Evolutionary conservation across 805 yeast species (phyloP).

Genomic region (Cyberlindnera amylophila): DNA sequence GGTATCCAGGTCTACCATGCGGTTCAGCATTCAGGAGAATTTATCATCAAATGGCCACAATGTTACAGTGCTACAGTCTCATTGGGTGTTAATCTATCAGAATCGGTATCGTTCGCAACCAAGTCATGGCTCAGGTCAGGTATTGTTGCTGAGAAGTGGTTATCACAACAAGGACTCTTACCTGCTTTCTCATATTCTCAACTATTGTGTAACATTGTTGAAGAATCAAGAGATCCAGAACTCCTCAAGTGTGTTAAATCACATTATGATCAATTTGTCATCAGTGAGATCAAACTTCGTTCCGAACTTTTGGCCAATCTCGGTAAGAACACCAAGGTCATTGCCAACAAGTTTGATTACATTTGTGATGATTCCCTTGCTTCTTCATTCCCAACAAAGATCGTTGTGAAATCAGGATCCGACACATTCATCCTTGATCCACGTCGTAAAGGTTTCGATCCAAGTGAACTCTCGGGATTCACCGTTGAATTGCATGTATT

Average conservation of each 20-base stretch:
- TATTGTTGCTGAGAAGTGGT: conserved; percentile 48
- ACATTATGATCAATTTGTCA: conserved; percentile 33
- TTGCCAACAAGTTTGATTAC: conserved; percentile 35
- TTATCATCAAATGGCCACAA: conserved; percentile 54
- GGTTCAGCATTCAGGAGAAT: conserved; percentile 60
- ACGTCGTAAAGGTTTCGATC: conserved; percentile 20
- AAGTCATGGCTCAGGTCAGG: conserved; percentile 51
- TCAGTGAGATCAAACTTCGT: conserved; percentile 43
- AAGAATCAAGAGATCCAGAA: conserved; percentile 36
- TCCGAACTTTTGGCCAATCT: conserved; percentile 30
- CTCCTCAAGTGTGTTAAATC: conserved; percentile 33
- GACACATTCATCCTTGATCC: conserved; percentile 32
- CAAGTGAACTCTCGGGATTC: conserved; percentile 11
- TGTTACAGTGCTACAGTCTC: conserved; percentile 49
- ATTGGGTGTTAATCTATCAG: conserved; percentile 53
- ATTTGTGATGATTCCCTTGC: conserved; percentile 52
- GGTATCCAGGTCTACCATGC: conserved; percentile 47
- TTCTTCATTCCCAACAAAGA: conserved; percentile 51
- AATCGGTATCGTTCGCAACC: conserved; percentile 56
- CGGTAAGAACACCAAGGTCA: conserved; percentile 31
- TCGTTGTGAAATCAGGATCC: conserved; percentile 36
- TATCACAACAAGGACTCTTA: conserved; percentile 40
- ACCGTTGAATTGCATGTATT: conserved; percentile 43
- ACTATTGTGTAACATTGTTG: conserved; percentile 43
- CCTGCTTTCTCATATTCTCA: conserved; percentile 53